Base-by-base conservation (phyloP, 2,329 filamentous ascomycete species). In the Drechmeria coniospora region DNA sequence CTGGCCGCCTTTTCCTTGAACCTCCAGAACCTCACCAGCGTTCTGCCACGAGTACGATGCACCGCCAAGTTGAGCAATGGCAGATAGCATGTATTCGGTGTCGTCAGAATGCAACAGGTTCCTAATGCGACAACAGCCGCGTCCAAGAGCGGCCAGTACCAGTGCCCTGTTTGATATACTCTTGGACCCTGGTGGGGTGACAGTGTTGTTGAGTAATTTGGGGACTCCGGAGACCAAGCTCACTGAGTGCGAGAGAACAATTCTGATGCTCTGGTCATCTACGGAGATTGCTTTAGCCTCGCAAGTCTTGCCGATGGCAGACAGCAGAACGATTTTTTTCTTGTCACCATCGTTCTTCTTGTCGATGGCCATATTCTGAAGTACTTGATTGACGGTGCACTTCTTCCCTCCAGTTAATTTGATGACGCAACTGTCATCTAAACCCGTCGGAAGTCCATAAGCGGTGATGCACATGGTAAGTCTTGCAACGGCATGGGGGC, bases 281-380 rank as follows among this genome's bases (percentile, higher is more conserved):
- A 95, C 86, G 8, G 83, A 74, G 41, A 78, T 94, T 16, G 90
- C 90, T 50, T 78, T 80, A 30, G 74, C 78, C 56, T 98, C 90
- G 45, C 87, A 58, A 1, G 84, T 92, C 44, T 77, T 73, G 32
- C 90, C 90, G 47, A 98, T 92, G 9, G 79, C 79, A 1, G 84
- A 86, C 8, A 98, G 64, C 6, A 98, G 68, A 6, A 94, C 87
- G 36, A 98, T 79, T 57, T 93, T 95, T 65, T 98, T 98, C 54
- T 87, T 84, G 33, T 71, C 71, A 2, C 90, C 90, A 24, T 92
- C 80, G 39, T 98, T 98, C 63, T 98, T 98, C 68, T 98, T 98
- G 57, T 98, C 90, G 7, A 98, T 79, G 1, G 79, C 84, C 90
- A 98, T 98, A 50, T 92, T 92, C 39, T 78, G 68, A 31, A 98